Evolutionary conservation across 331 rosid genomes (phyloP).

Genomic region (Spiraea crenata): DNA sequence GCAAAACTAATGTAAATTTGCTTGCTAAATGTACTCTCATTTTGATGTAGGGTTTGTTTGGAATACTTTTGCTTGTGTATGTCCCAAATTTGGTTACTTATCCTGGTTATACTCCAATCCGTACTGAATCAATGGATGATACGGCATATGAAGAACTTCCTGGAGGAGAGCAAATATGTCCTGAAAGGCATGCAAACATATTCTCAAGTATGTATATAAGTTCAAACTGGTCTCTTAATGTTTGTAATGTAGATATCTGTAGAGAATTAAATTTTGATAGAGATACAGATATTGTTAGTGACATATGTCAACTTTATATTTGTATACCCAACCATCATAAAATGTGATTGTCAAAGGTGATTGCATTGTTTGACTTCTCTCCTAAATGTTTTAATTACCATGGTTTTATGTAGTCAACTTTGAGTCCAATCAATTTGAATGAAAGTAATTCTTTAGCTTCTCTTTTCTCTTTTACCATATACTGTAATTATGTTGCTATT

Average conservation of each 20-base stretch:
- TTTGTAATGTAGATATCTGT: not conserved
- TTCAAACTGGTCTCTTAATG: constrained; percentile 20
- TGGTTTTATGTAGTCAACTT: not conserved
- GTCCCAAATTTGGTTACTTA: constrained; percentile 80
- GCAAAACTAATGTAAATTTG: not conserved
- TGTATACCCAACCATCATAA: not conserved
- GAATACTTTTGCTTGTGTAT: constrained; percentile 65
- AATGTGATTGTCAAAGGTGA: constrained; percentile 1
- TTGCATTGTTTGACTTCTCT: constrained; percentile 2
- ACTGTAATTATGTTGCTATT: not conserved
- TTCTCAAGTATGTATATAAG: constrained; percentile 65
- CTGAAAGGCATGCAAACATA: constrained; percentile 63
- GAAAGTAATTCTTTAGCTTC: not conserved
- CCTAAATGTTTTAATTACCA: not conserved
- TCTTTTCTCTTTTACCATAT: not conserved
- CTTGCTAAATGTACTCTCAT: constrained; percentile 11
- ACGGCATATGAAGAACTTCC: constrained; percentile 82
- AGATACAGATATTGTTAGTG: not conserved
- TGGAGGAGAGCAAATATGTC: constrained; percentile 77
- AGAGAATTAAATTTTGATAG: constrained; percentile 12
- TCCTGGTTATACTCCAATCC: constrained; percentile 73
- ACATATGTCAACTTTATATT: not conserved
- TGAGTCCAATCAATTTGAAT: not conserved
- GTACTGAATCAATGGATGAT: constrained; percentile 53
- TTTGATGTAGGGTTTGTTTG: constrained; percentile 75